A percentile compares a stretch with the other conserved stretches of the same genome.
Conservation (phyloP, 345 rosid species). For the Cardiospermum halicacabum region DNA sequence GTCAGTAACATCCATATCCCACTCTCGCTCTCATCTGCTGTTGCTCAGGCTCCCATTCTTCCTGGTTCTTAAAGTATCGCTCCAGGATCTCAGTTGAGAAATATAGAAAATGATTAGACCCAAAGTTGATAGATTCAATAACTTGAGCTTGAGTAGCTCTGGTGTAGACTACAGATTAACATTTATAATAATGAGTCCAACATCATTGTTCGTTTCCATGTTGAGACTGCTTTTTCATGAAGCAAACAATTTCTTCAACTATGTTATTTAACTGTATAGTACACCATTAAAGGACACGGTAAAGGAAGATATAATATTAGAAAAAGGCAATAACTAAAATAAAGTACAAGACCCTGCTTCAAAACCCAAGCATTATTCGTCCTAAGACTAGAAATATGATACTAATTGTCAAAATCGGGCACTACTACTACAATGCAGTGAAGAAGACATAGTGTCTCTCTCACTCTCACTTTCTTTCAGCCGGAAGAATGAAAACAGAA, state of each 20-base stretch:
- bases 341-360: not conserved
- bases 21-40: constrained; percentile 45
- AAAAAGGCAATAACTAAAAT: constrained; percentile 1
- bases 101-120: not conserved
- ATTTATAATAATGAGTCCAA: not conserved
- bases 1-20: constrained; percentile 33
- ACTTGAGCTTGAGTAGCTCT: not conserved
- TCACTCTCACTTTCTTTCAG: not conserved
- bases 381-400: not conserved
- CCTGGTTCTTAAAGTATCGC: constrained; percentile 41
- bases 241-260: not conserved
- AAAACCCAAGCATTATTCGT: constrained; percentile 17
- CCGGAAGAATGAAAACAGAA: not conserved
- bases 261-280: not conserved
- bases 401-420: constrained; percentile 24
- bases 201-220: not conserved
- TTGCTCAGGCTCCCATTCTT: constrained; percentile 58
- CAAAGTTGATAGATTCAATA: not conserved
- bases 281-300: not conserved
- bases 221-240: not conserved
- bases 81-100: too few relatives aligned
- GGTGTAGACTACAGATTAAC: not conserved
- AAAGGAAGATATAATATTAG: not conserved
- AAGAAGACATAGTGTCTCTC: too few relatives aligned
- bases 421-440: not conserved